These are phyloP conservation scores for Rhododendron simsii DNA, from an alignment of 148 eudicot species.

Conservation along the genomic window DNA sequence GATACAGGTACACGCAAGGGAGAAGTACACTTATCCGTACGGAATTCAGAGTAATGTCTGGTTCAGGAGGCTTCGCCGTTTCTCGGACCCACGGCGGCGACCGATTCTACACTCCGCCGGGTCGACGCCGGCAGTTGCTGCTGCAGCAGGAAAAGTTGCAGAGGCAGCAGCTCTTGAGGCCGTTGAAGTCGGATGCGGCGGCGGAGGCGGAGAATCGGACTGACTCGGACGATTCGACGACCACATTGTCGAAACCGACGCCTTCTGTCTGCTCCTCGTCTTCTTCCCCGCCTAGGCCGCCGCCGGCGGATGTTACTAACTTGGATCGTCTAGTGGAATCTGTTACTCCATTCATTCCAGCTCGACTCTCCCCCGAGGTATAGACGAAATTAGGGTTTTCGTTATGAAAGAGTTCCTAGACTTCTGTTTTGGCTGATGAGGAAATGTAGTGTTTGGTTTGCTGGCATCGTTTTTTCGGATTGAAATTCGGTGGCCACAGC, in stretches of 20 bases:
- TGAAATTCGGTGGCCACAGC: not conserved
- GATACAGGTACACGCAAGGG: not conserved
- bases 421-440: not conserved
- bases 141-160: conserved; percentile 18
- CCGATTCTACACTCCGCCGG: conserved; percentile 33
- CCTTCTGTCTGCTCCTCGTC: conserved; percentile 9
- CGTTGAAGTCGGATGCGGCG: conserved; percentile 12
- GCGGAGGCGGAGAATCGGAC: conserved; percentile 20
- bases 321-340: conserved; percentile 42
- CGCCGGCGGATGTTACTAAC: conserved; percentile 17
- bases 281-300: conserved; percentile 11
- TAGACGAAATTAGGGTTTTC: not conserved
- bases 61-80: conserved; percentile 29
- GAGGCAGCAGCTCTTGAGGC: conserved; percentile 9
- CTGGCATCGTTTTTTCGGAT: not conserved
- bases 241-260: conserved; percentile 30
- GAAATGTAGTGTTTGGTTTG: not conserved
- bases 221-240: conserved; percentile 19
- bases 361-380: conserved; percentile 33
- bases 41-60: conserved; percentile 18
- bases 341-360: conserved; percentile 33
- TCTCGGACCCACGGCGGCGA: conserved; percentile 27
- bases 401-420: not conserved
- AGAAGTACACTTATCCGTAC: not conserved
- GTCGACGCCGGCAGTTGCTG: conserved; percentile 22